Base-by-base conservation (phyloP, 2,329 filamentous ascomycete species). In the Fusarium aywerte region DNA sequence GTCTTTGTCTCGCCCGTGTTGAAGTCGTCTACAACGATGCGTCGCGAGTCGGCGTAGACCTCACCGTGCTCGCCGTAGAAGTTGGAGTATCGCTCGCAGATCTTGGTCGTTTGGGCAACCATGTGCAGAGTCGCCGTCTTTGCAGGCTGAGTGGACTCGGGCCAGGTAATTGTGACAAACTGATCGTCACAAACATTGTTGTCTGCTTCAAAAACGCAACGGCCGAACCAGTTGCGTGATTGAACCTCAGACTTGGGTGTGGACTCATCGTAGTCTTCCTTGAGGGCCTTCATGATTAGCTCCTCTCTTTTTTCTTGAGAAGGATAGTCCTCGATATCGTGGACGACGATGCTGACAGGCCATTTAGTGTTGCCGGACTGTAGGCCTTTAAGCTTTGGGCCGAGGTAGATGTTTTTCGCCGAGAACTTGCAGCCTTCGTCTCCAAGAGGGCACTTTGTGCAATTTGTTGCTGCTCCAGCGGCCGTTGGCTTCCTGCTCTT, bases 101-200 rank as follows among this genome's bases (percentile, higher is more conserved):
- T 90, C 75, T 90, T 90, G 74, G 92, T 89, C 0, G 94, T 97
- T 63, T 94, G 92, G 3, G 95, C 93, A 4, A 95, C 90, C 95
- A 98, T 97, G 78, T 98, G 95, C 76, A 98, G 92, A 3, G 89
- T 89, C 1, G 94, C 95, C 16, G 90, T 93, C 80, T 98, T 98
- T 40, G 92, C 87, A 3, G 87, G 87, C 23, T 88, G 82, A 44
- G 58, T 62, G n/a, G 72, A 70, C 58, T 96, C 92, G 13, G 93
- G 90, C 93, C 95, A 98, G 5, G 86, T 88, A 51, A 98, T 87
- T 0, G 91, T 95, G 20, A 98, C 96, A 25, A 90, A 86, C 77
- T 98, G 95, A 73, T 98, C 93, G 76, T 99, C 96, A 73, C 90
- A 92, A 39, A 98, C 96, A 73, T 96, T 89, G 79, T 98, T 99